A percentile compares a stretch with the other conserved stretches of the same genome.
These are phyloP conservation scores for Coniochaeta sp. DNA, from an alignment of 2,329 filamentous ascomycete genomes.

Conservation along the genomic window DNA sequence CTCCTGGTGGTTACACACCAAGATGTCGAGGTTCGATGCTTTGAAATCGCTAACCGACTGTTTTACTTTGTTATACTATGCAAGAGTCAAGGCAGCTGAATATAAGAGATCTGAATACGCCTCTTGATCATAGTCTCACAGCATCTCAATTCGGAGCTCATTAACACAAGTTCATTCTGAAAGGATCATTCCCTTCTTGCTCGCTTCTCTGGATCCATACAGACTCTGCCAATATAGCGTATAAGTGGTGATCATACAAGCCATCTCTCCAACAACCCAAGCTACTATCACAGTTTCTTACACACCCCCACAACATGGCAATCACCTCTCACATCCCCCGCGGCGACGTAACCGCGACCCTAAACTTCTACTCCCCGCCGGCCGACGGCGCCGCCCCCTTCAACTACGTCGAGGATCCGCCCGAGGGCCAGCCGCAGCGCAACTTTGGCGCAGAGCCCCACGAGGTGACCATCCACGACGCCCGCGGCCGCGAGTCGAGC, in stretches of 20 bases:
- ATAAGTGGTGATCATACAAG: no score
- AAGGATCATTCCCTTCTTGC: no score
- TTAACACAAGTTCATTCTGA: no score
- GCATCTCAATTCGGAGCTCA: background rate
- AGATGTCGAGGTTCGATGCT: background rate
- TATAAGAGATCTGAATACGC: background rate
- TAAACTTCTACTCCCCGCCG: constrained; percentile 61
- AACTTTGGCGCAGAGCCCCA: constrained; percentile 53
- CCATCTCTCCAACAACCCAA: background rate
- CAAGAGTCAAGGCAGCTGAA: no score
- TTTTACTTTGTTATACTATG: background rate
- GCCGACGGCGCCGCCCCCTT: constrained; percentile 52
- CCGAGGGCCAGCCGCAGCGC: constrained; percentile 51
- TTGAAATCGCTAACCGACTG: background rate
- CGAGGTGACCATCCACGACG: constrained; percentile 58
- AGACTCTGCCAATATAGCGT: no score
- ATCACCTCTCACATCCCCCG: constrained; percentile 35
- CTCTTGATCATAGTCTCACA: background rate
- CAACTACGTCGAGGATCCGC: constrained; percentile 60
- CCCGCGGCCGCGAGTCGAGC: constrained; percentile 57
- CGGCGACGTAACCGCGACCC: constrained; percentile 53
- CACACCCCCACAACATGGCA: constrained; percentile 27
- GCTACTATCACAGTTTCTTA: background rate
- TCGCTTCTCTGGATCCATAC: no score
- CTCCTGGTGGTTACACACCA: background rate